Base-by-base conservation (phyloP, 129 eudicot genomes). In the Tagetes erecta region DNA sequence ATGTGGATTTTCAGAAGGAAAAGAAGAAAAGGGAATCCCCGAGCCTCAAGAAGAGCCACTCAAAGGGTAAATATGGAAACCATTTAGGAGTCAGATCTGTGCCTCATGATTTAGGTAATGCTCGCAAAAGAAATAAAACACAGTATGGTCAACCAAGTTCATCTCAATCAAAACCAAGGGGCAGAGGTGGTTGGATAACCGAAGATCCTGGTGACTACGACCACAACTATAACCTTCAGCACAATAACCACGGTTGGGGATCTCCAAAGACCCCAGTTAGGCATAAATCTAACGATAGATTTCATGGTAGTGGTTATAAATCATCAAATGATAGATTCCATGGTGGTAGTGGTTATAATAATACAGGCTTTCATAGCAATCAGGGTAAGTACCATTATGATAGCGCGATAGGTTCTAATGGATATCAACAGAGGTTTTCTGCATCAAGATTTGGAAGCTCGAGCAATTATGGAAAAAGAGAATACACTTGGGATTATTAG, bases 201-300 rank as follows among this genome's bases (percentile, higher is more conserved):
- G 92, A 88, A 73, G 79, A 92, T 60, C 87, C 89, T 33, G 86
- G 84, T 60, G 91, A 94, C 74, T 73, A 27, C 20, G 10, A 49
- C 67, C 2, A 53, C 20, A 31, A 79, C 62, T 74, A 62, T 40
- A 30, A 30, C 39, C 64, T 33, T 3, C 44, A 63, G 0, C 5
- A 64, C 50, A 1, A 41, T 41, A 60, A 79, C 67, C 79, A 58
- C 42, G 80, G 64, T n/a, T 76, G 86, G 92, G 80, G 88, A 76
- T 84, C 98, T 79, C 88, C 96, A 74, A 69, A 78, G 59, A 87
- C 95, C 11, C 96, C 92, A 5, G 71, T 34, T 47, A 76, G 70
- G 64, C 58, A 76, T 72, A 81, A 68, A 60, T 76, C 73, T 39
- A 57, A 68, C n/a, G 72, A 75, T 27, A 75, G 82, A 41, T 72